Conservation (phyloP, 106 monocot genomes). For the Alisma plantagoaquatica region DNA sequence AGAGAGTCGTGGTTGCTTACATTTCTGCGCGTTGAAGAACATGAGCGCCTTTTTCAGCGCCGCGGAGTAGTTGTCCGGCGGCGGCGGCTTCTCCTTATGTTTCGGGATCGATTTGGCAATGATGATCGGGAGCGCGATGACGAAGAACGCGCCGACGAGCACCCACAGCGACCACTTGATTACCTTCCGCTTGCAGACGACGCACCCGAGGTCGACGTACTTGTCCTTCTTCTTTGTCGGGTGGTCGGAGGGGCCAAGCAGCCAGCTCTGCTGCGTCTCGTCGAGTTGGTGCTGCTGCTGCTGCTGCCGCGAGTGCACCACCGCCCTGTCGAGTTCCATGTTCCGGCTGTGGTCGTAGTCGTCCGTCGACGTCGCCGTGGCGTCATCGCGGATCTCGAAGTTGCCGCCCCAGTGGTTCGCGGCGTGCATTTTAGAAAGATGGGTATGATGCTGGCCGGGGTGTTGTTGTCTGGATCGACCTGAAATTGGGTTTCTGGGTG, state of each 20-base stretch:
- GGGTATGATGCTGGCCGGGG: too few relatives aligned
- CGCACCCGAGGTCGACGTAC: conserved; percentile 82
- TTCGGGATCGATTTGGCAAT: conserved; percentile 65
- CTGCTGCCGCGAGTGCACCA: conserved; percentile 30
- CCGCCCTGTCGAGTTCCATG: conserved; percentile 45
- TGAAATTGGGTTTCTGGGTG: too few relatives aligned
- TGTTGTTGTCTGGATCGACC: too few relatives aligned
- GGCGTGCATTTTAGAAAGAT: too few relatives aligned
- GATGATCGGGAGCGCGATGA: conserved; percentile 73
- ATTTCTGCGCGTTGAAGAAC: conserved; percentile 97
- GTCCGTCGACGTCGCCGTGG: not conserved
- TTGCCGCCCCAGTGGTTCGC: conserved; percentile 87
- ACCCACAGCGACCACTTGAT: conserved; percentile 38
- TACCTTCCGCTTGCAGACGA: conserved; percentile 63
- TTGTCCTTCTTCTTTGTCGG: conserved; percentile 44
- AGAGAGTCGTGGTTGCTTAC: conserved; percentile 22
- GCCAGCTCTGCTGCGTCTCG: conserved; percentile 93
- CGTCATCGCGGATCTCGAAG: conserved; percentile 65
- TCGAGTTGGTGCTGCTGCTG: too few relatives aligned
- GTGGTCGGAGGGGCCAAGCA: conserved; percentile 45
- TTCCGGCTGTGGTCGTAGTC: conserved; percentile 66
- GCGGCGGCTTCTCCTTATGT: conserved; percentile 28
- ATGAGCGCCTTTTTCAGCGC: conserved; percentile 86
- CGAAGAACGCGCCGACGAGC: conserved; percentile 36
- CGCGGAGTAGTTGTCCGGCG: conserved; percentile 62